Percentiles rank a stretch among this genome's conserved stretches.
Evolutionary conservation across 2,329 filamentous ascomycete genomes (phyloP).

Genomic region (Curvularia verruculosa): DNA sequence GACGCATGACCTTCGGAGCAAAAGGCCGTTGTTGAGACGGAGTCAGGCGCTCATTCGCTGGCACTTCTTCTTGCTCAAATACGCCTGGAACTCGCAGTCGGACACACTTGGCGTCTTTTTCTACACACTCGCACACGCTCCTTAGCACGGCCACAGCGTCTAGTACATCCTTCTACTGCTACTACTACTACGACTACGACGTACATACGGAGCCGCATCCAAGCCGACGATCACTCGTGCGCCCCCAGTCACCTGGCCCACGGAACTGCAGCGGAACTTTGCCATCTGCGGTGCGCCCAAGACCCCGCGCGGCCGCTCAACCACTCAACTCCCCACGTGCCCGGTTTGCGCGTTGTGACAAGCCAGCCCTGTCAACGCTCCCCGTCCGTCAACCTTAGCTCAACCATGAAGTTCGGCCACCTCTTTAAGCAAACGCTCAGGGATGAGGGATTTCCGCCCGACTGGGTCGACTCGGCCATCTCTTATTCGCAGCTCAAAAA

Average conservation of each 20-base stretch:
- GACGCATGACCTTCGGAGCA: constrained; percentile 16
- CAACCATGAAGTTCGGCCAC: constrained; percentile 82
- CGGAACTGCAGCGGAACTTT: constrained; percentile 19
- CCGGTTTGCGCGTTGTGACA: constrained; percentile 25
- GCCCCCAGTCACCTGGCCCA: constrained; percentile 8
- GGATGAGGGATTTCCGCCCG: constrained; percentile 74
- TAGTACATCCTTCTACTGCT: too few relatives aligned
- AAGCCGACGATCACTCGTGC: constrained; percentile 3
- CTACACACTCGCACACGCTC: background rate
- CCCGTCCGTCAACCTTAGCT: background rate
- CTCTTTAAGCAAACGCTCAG: constrained; percentile 73
- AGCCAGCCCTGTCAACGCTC: constrained; percentile 28
- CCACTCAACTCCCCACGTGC: constrained; percentile 36
- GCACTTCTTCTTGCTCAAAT: background rate
- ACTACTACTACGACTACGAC: too few relatives aligned
- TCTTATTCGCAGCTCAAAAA: constrained; percentile 88
- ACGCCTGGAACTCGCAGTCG: background rate
- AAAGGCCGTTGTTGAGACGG: constrained; percentile 9
- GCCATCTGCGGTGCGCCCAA: constrained; percentile 8
- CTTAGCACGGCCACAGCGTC: background rate
- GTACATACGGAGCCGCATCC: background rate
- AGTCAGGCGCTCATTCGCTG: background rate
- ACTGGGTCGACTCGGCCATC: constrained; percentile 75
- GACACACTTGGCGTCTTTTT: background rate
- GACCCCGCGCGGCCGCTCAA: constrained; percentile 20